Evolutionary conservation across 495 filamentous ascomycete genomes (phyloP).

Genomic region (Collariella sp.): DNA sequence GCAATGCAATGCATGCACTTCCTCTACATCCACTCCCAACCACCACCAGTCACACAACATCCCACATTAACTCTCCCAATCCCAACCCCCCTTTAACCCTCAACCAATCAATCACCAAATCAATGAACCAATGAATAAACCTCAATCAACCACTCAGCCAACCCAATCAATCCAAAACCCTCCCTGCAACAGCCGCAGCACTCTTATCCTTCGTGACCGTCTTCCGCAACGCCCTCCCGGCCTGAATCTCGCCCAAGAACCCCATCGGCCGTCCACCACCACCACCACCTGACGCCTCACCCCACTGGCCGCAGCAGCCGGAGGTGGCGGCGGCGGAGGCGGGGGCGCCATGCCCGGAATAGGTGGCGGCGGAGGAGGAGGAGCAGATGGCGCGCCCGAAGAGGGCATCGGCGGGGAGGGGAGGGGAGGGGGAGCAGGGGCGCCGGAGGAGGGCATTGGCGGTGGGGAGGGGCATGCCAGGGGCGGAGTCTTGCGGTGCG

Average conservation of each 20-base stretch:
- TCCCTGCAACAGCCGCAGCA: slow-evolving; percentile 55
- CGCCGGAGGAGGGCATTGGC: slow-evolving; percentile 30
- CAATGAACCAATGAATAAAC: slow-evolving; percentile 11
- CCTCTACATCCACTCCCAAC: neutral
- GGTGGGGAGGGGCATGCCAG: slow-evolving; percentile 27
- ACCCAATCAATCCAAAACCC: slow-evolving; percentile 49
- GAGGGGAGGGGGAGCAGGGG: slow-evolving; percentile 32
- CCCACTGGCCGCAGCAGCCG: slow-evolving; percentile 22
- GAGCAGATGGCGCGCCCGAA: slow-evolving; percentile 29
- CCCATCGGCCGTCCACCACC: slow-evolving; percentile 48
- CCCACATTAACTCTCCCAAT: neutral
- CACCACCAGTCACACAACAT: neutral
- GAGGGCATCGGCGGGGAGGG: slow-evolving; percentile 43
- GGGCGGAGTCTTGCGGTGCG: slow-evolving; percentile 18
- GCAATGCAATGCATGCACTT: too few species aligned
- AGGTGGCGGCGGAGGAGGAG: slow-evolving; percentile 42
- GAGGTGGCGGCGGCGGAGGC: slow-evolving; percentile 45
- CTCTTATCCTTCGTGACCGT: slow-evolving; percentile 82
- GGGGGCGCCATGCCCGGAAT: slow-evolving; percentile 45
- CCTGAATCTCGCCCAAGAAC: slow-evolving; percentile 71
- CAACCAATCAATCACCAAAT: neutral
- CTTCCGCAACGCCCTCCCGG: slow-evolving; percentile 69
- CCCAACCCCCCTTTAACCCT: neutral
- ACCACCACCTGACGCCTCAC: slow-evolving; percentile 36
- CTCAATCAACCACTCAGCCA: neutral